A percentile compares a stretch with the other conserved stretches of the same genome.
phyloP scores from a whole-genome alignment of 257 asterid genomes.

The Avicennia marina region DNA sequence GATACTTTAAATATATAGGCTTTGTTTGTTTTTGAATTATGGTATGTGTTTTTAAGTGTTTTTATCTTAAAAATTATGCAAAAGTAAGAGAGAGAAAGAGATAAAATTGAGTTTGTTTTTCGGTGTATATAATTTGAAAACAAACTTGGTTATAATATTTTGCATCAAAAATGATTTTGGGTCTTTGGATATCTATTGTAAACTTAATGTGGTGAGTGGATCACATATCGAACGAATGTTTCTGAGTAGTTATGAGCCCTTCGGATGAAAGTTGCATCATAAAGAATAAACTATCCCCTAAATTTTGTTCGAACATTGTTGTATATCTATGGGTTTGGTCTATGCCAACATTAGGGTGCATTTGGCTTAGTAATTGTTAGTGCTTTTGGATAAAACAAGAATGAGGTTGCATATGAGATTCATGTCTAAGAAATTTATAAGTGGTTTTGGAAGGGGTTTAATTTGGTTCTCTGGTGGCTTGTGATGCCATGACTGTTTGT shows the following conservation, averaged over 20 bases:
- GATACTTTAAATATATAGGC: not conserved
- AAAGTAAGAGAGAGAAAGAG: no score
- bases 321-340: not conserved
- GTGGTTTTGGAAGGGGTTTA: not conserved
- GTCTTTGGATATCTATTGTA: not conserved
- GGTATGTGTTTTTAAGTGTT: no score
- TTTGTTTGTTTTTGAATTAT: no score
- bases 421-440: not conserved
- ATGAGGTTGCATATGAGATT: not conserved
- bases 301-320: not conserved
- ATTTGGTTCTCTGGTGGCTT: conserved; percentile 7
- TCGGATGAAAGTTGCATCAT: not conserved
- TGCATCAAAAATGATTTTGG: not conserved
- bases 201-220: not conserved
- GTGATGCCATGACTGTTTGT: not conserved
- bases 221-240: not conserved
- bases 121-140: no score
- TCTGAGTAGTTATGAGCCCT: not conserved
- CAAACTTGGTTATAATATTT: no score
- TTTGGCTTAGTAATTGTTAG: not conserved
- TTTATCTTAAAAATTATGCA: no score
- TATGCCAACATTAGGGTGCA: not conserved
- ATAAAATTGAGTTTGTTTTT: no score
- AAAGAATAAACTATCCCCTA: not conserved
- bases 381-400: not conserved